Conservation (phyloP, 2,329 filamentous ascomycete genomes). For the Aureobasidium subglaciale region DNA sequence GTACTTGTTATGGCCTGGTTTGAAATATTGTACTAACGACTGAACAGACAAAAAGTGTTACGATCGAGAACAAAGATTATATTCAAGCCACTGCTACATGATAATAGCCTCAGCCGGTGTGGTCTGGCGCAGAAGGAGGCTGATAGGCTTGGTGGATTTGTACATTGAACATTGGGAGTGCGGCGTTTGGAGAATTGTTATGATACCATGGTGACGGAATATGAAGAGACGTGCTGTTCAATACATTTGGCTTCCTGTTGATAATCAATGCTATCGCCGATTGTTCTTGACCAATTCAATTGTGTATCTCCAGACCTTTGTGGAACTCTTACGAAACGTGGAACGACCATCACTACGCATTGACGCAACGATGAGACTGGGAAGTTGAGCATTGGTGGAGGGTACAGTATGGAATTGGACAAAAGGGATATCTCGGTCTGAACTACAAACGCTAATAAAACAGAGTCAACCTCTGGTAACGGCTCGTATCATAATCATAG, state of each 20-base stretch:
- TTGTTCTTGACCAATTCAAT: no score
- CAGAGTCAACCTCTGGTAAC: no score
- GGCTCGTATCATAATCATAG: no score
- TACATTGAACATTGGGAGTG: neutral
- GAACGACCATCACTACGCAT: no score
- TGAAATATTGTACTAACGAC: neutral
- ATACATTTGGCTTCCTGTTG: neutral
- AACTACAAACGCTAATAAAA: no score
- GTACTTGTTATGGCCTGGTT: conserved; percentile 19
- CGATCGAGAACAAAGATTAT: conserved; percentile 46
- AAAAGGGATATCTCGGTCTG: no score
- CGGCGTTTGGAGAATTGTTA: neutral
- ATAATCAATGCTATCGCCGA: no score
- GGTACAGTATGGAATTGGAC: no score
- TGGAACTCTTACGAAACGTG: no score
- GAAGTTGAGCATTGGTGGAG: no score
- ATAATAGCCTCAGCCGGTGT: neutral
- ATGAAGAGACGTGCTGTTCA: neutral
- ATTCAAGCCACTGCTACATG: conserved; percentile 21
- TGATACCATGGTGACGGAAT: conserved; percentile 10
- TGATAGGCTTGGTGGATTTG: neutral
- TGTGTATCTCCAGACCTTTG: no score
- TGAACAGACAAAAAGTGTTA: conserved; percentile 46
- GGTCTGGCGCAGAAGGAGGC: neutral
- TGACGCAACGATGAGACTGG: no score